Percentiles rank a stretch among this genome's conserved stretches.
Conservation (phyloP, 169 alveolate genomes). For the Eimeria tenella region DNA sequence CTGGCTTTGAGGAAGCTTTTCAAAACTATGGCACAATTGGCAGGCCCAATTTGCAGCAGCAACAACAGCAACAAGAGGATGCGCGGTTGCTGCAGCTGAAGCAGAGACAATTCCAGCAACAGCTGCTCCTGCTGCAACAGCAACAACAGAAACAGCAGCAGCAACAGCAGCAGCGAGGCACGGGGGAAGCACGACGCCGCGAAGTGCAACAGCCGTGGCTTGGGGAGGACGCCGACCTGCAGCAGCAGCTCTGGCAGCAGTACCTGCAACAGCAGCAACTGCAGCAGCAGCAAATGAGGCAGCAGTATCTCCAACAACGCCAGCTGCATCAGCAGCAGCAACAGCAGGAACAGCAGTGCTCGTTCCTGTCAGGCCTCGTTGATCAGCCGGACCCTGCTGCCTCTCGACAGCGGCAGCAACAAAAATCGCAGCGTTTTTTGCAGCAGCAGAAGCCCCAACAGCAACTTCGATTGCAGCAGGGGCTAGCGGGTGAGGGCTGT, state of each 20-base stretch:
- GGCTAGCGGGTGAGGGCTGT: constrained; percentile 4
- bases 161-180: constrained; percentile 15
- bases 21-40: background rate
- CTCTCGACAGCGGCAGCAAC: background rate
- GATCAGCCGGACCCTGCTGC: background rate
- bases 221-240: constrained; percentile 18
- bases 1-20: background rate
- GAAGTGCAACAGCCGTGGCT: constrained; percentile 20
- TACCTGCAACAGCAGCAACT: background rate
- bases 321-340: constrained; percentile 27
- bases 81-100: background rate
- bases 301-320: background rate
- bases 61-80: constrained; percentile 8
- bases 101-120: constrained; percentile 4
- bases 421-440: background rate
- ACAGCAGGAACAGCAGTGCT: background rate
- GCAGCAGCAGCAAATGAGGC: background rate
- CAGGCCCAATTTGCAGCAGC: background rate
- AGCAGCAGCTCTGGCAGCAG: constrained; percentile 14
- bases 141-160: background rate
- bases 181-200: constrained; percentile 7
- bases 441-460: constrained; percentile 45
- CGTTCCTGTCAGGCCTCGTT: background rate
- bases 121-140: background rate
- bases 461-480: constrained; percentile 12